phyloP scores from a whole-genome alignment of 345 rosid species.

The Bruguiera sexangula region DNA sequence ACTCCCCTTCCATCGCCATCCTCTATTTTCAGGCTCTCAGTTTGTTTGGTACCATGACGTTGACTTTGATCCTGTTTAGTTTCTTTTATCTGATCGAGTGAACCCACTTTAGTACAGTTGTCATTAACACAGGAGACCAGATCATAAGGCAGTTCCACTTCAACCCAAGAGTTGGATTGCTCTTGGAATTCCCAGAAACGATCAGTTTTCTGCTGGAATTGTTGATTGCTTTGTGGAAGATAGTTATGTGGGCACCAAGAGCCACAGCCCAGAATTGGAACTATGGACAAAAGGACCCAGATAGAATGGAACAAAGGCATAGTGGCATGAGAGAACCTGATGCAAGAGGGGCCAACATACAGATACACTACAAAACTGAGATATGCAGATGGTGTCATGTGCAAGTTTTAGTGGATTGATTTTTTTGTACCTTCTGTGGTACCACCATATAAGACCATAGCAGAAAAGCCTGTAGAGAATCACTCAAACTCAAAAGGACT shows the following conservation, averaged over 20 bases:
- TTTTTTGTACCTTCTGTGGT: slow-evolving; percentile 16
- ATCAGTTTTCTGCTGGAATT: slow-evolving; percentile 57
- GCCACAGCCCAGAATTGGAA: slow-evolving; percentile 9
- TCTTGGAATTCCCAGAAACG: slow-evolving; percentile 61
- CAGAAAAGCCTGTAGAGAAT: slow-evolving; percentile 6
- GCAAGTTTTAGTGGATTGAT: slow-evolving; percentile 7
- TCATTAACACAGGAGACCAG: slow-evolving; percentile 52
- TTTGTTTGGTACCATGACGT: slow-evolving; percentile 13
- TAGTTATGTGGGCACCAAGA: slow-evolving; percentile 22
- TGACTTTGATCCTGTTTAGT: slow-evolving; percentile 18
- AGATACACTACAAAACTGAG: slow-evolving; percentile 25
- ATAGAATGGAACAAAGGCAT: slow-evolving; percentile 32
- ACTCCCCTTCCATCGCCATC: slow-evolving; percentile 19
- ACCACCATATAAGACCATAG: slow-evolving; percentile 26
- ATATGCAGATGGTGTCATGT: slow-evolving; percentile 26
- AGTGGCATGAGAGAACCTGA: slow-evolving; percentile 13
- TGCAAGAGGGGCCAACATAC: neutral
- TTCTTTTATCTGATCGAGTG: slow-evolving; percentile 29
- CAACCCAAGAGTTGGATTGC: slow-evolving; percentile 52
- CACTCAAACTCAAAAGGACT: neutral
- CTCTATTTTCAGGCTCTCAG: slow-evolving; percentile 17
- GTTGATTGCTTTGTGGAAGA: slow-evolving; percentile 5
- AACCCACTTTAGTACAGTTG: slow-evolving; percentile 53
- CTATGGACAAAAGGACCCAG: slow-evolving; percentile 27
- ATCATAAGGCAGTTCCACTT: slow-evolving; percentile 60